phyloP scores from a whole-genome alignment of 1,284 basidiomycete genomes.

The Pseudomicrostroma phylloplanum region DNA sequence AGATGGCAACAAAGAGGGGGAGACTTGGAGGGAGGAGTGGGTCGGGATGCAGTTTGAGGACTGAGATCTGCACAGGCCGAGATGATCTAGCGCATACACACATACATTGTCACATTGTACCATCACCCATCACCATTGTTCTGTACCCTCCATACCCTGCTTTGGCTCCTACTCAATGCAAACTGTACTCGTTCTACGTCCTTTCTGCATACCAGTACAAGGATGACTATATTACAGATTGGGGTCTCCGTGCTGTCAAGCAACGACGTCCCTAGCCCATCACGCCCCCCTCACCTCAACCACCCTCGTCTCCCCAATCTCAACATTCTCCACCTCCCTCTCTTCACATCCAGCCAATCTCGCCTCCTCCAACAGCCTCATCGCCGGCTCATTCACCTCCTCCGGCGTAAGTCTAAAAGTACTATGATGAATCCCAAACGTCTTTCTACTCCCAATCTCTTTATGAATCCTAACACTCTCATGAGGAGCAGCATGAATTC shows the following conservation, averaged over 20 bases:
- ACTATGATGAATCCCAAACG: slow-evolving; percentile 37
- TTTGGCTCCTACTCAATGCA: too few species aligned
- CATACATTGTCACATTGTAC: too few species aligned
- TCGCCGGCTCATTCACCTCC: slow-evolving; percentile 33
- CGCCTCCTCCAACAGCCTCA: slow-evolving; percentile 24
- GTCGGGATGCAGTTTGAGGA: slow-evolving; percentile 36
- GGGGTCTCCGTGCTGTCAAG: too few species aligned
- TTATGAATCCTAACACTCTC: slow-evolving; percentile 33
- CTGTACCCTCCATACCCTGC: too few species aligned
- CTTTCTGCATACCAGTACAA: too few species aligned
- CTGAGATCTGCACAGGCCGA: neutral
- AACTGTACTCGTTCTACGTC: too few species aligned
- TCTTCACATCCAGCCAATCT: slow-evolving; percentile 11
- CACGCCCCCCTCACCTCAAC: neutral
- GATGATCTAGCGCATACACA: too few species aligned
- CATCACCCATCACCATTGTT: too few species aligned
- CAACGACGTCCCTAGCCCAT: too few species aligned
- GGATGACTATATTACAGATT: too few species aligned
- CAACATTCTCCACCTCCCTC: slow-evolving; percentile 21
- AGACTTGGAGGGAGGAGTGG: slow-evolving; percentile 37
- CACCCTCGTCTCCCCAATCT: slow-evolving; percentile 28
- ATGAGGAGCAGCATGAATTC: slow-evolving; percentile 20
- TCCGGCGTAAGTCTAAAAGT: slow-evolving; percentile 33
- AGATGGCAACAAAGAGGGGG: slow-evolving; percentile 11
- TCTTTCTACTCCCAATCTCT: slow-evolving; percentile 21